Evolutionary conservation across 805 yeast species (phyloP), one percentile per base, ranked within the genome.

Genomic region (Yamadazyma ubonensis): DNA sequence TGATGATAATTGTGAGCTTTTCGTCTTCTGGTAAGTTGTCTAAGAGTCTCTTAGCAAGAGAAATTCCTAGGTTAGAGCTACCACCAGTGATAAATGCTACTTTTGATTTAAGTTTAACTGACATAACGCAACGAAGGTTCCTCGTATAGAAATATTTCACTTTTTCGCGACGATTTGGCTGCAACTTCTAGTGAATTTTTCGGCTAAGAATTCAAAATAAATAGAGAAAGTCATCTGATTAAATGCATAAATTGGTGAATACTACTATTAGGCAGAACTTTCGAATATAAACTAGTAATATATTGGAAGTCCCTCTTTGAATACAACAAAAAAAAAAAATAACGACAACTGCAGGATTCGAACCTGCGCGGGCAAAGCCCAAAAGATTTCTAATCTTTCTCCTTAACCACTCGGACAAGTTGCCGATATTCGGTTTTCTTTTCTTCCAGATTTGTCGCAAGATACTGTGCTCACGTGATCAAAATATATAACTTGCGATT

Each of bases 31-130:
- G 80, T 3, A 78, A 58, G 29, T 75, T 73, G 40, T 80, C 82
- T 5, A 93, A 70, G 20, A 93, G 67, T 36, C 97, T 71, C 57
- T 83, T 79, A 7, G 95, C 96, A 17, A 89, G 84, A 51, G 87
- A 86, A 46, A 86, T 67, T 5, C 99, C 99, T 22, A 93, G 74
- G 55, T 86, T 89, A 36, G 73, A 68, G n/a, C 69, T 57, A 4
- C 71, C 65, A 3, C 75, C 75, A 5, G 71, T 63, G 27, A 69
- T 66, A 4, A 69, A 49, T 2, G 71, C 73, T 10, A 67, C 72
- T 37, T 58, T 60, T 6, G 16, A 19, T 2, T 29, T 28, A 4
- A 27, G 21, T 33, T 12, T 15, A 12, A 21, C 22, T 21, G 35
- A 7, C 35, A 32, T 32, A 7, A 11, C 17, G 33, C 17, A 21